Evolutionary conservation across 805 yeast genomes (phyloP).

Genomic region (Zygosaccharomyces bisporus): DNA sequence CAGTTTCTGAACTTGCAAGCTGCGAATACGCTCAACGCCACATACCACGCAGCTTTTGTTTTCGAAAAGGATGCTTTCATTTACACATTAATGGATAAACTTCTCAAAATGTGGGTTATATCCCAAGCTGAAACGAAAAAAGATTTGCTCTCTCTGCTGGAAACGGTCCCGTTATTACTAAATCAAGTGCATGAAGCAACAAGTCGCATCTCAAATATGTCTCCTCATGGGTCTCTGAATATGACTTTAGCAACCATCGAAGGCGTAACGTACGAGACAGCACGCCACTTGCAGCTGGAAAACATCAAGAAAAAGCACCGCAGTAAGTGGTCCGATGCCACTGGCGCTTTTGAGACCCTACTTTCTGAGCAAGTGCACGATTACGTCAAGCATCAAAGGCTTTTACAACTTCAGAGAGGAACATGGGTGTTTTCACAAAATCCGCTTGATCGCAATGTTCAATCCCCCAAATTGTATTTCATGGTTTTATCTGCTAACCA

Average conservation of each 20-base stretch:
- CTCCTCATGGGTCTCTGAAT: slow-evolving; percentile 9
- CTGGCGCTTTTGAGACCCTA: slow-evolving; percentile 46
- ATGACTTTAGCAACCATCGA: slow-evolving; percentile 34
- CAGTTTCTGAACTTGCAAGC: slow-evolving; percentile 21
- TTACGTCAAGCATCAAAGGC: slow-evolving; percentile 73
- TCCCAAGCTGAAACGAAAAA: slow-evolving; percentile 46
- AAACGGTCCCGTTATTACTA: slow-evolving; percentile 43
- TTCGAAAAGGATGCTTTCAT: slow-evolving; percentile 50
- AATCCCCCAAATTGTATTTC: slow-evolving; percentile 46
- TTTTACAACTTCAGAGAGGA: slow-evolving; percentile 67
- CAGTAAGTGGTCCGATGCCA: slow-evolving; percentile 44
- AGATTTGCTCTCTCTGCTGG: slow-evolving; percentile 50
- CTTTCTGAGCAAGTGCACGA: slow-evolving; percentile 57
- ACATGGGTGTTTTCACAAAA: slow-evolving; percentile 72
- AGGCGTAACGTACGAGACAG: slow-evolving; percentile 42
- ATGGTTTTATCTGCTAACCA: slow-evolving; percentile 66
- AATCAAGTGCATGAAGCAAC: slow-evolving; percentile 30
- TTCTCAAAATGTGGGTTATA: slow-evolving; percentile 61
- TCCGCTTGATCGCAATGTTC: slow-evolving; percentile 38
- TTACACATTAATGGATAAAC: slow-evolving; percentile 52
- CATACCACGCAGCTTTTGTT: slow-evolving; percentile 37
- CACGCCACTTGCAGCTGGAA: slow-evolving; percentile 53
- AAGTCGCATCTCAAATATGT: slow-evolving; percentile 18
- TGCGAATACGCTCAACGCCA: slow-evolving; percentile 26
- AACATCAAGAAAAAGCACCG: slow-evolving; percentile 39